A percentile compares a stretch with the other conserved stretches of the same genome.
phyloP scores from a whole-genome alignment of 352 stramenopile species.

The Phytophthora kernoviae region DNA sequence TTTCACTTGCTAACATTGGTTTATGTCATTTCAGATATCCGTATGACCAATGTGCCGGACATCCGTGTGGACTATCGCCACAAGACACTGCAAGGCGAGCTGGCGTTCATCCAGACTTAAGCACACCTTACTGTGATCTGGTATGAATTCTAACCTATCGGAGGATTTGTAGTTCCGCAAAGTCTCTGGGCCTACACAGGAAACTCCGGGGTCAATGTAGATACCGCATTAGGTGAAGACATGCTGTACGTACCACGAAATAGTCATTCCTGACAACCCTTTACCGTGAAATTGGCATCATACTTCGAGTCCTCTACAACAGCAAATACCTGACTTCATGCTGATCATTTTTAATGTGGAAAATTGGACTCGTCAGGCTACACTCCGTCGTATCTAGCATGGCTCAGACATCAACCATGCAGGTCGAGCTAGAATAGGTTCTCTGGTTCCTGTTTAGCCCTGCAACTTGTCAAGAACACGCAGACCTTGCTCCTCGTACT shows the following conservation, averaged over 20 bases:
- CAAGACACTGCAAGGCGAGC: constrained; percentile 78
- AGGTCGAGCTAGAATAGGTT: constrained; percentile 17
- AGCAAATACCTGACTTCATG: constrained; percentile 3
- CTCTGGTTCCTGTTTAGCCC: constrained; percentile 19
- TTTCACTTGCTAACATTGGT: constrained; percentile 13
- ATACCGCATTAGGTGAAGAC: neutral
- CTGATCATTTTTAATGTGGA: constrained; percentile 21
- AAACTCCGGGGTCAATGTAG: too few relatives aligned
- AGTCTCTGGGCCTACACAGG: too few relatives aligned
- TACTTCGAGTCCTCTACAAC: neutral
- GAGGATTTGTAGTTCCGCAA: too few relatives aligned
- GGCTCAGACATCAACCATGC: constrained; percentile 12
- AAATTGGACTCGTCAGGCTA: constrained; percentile 25
- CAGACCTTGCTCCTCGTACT: constrained; percentile 95
- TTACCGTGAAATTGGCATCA: too few relatives aligned
- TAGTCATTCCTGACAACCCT: too few relatives aligned
- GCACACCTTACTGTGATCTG: too few relatives aligned
- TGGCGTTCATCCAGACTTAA: constrained; percentile 77
- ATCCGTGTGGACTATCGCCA: constrained; percentile 92
- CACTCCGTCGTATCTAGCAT: constrained; percentile 16
- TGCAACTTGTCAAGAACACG: constrained; percentile 85
- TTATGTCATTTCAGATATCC: constrained; percentile 80
- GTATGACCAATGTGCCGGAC: constrained; percentile 94
- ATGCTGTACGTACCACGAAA: too few relatives aligned
- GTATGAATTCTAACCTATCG: too few relatives aligned